Evolutionary conservation across 1,284 basidiomycete genomes (phyloP).

Genomic region (Moesziomyces sp.): DNA sequence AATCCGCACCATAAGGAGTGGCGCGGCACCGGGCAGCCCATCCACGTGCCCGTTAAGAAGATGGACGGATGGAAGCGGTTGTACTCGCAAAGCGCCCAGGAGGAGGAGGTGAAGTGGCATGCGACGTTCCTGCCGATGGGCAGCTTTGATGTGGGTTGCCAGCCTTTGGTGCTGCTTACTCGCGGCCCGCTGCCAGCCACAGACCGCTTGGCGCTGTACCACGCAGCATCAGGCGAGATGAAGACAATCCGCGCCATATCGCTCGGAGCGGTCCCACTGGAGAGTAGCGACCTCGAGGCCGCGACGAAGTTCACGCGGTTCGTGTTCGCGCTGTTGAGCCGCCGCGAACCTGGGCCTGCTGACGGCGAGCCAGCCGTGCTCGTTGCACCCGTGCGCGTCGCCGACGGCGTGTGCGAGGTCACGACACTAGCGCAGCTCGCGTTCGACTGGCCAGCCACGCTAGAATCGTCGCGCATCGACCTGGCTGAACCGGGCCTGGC

Average conservation of each 20-base stretch:
- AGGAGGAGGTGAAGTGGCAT: background rate
- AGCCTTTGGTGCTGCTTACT: slow-evolving; percentile 31
- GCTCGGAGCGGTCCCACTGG: slow-evolving; percentile 1
- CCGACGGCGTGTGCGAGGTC: background rate
- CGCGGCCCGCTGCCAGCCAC: slow-evolving; percentile 16
- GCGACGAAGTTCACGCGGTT: slow-evolving; percentile 17
- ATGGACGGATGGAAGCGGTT: slow-evolving; percentile 34
- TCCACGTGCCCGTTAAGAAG: slow-evolving; percentile 25
- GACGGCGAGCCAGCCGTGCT: slow-evolving; percentile 17
- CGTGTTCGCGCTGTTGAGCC: slow-evolving; percentile 12
- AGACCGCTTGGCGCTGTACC: slow-evolving; percentile 13
- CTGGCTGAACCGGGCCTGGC: background rate
- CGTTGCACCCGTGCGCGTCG: slow-evolving; percentile 17
- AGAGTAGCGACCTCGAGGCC: slow-evolving; percentile 1
- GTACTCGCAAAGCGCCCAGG: no score
- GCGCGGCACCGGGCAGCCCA: slow-evolving; percentile 18
- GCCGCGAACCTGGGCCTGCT: background rate
- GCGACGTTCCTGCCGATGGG: slow-evolving; percentile 28
- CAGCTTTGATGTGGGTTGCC: slow-evolving; percentile 6
- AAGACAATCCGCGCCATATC: slow-evolving; percentile 6
- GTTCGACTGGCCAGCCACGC: slow-evolving; percentile 10
- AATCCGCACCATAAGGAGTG: slow-evolving; percentile 31
- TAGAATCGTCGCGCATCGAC: background rate
- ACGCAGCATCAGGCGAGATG: background rate
- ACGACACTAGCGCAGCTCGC: slow-evolving; percentile 1